These are phyloP conservation scores for Auricularia sp. DNA, from an alignment of 768 basidiomycete genomes.

Conservation along the genomic window DNA sequence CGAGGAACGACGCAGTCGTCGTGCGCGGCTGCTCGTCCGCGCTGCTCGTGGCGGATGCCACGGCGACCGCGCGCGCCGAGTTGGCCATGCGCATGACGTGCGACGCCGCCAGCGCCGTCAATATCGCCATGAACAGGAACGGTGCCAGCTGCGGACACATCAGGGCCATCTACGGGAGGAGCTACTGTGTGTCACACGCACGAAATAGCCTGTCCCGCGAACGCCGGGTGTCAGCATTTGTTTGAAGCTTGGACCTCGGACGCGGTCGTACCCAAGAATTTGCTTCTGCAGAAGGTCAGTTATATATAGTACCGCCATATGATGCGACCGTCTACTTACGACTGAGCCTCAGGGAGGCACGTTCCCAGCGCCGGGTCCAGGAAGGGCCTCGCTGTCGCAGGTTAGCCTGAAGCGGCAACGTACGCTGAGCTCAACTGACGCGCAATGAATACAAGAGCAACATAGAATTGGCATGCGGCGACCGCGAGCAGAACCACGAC, in stretches of 20 bases:
- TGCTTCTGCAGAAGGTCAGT: neutral
- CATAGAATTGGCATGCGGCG: neutral
- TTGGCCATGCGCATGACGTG: neutral
- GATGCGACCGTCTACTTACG: neutral
- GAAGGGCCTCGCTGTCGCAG: neutral
- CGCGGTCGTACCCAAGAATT: neutral
- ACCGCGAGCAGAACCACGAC: neutral
- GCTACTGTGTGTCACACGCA: neutral
- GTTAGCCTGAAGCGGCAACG: neutral
- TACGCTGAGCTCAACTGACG: neutral
- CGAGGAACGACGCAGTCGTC: neutral
- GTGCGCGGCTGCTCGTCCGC: neutral
- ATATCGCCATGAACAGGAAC: neutral
- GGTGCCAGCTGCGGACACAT: neutral
- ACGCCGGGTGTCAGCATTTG: neutral
- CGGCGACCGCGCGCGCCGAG: neutral
- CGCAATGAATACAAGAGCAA: neutral
- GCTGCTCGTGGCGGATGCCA: neutral
- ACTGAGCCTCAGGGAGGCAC: neutral
- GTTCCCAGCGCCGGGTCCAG: neutral
- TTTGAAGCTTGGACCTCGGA: neutral
- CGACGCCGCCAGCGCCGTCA: neutral
- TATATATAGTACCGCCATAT: no score
- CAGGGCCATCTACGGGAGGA: no score
- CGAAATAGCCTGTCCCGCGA: neutral